phyloP scores from a whole-genome alignment of 108 stramenopile species.

The Skeletonema potamos region DNA sequence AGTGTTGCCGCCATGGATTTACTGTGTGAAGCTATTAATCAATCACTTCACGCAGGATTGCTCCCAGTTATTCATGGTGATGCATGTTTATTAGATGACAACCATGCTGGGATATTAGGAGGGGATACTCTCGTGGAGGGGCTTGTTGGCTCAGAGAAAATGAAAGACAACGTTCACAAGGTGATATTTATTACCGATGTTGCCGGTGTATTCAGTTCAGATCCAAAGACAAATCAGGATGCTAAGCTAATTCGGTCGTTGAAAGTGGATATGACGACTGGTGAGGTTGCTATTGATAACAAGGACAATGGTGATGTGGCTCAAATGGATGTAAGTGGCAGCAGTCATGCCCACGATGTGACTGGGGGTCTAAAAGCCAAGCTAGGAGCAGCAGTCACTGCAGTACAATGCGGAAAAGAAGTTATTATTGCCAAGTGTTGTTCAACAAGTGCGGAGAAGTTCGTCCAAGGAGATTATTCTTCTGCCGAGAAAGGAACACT shows the following conservation, averaged over 20 bases:
- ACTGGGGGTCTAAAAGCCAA: slow-evolving; percentile 80
- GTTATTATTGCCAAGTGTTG: slow-evolving; percentile 55
- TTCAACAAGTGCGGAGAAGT: slow-evolving; percentile 40
- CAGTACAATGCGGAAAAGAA: slow-evolving; percentile 37
- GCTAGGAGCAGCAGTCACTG: slow-evolving; percentile 42
- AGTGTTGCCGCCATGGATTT: slow-evolving; percentile 17
- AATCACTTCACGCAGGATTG: slow-evolving; percentile 61
- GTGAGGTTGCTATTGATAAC: slow-evolving; percentile 23
- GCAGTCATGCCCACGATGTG: slow-evolving; percentile 78
- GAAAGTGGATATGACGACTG: slow-evolving; percentile 38
- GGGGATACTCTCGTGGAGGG: slow-evolving; percentile 69
- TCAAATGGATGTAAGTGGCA: slow-evolving; percentile 51
- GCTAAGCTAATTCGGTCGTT: slow-evolving; percentile 53
- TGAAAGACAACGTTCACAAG: slow-evolving; percentile 10
- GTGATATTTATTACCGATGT: slow-evolving; percentile 81
- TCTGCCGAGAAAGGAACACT: neutral
- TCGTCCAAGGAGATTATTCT: slow-evolving; percentile 2
- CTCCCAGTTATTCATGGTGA: slow-evolving; percentile 84
- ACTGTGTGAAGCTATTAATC: slow-evolving; percentile 35
- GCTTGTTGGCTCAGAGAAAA: slow-evolving; percentile 14
- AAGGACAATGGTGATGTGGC: neutral
- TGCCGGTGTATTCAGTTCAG: slow-evolving; percentile 66
- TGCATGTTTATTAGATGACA: slow-evolving; percentile 69
- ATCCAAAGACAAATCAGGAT: slow-evolving; percentile 54
- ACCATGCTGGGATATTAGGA: slow-evolving; percentile 61